Conservation (phyloP, 805 yeast species). For the Teunomyces lycoperdinae region DNA sequence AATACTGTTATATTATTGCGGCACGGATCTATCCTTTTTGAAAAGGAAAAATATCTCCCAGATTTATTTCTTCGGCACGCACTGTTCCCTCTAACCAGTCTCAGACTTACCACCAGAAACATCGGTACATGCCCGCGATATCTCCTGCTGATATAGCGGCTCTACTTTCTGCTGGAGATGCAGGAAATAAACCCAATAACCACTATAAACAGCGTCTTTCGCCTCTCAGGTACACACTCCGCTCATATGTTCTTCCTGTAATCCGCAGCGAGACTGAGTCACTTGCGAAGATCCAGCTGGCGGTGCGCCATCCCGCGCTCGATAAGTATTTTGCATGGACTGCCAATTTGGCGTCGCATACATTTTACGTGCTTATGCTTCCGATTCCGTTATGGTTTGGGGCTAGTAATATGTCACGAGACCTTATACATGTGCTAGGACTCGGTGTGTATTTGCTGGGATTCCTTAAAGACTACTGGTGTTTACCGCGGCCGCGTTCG, state of each 20-base stretch:
- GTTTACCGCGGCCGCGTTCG: constrained; percentile 88
- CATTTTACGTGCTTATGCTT: constrained; percentile 85
- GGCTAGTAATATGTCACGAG: constrained; percentile 52
- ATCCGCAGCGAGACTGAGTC: constrained; percentile 64
- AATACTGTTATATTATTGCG: not conserved
- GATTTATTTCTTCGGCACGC: not conserved
- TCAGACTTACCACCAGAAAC: constrained; percentile 4
- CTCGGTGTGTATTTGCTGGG: constrained; percentile 75
- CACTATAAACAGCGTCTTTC: constrained; percentile 64
- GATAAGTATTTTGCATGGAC: constrained; percentile 84
- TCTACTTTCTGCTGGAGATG: constrained; percentile 43
- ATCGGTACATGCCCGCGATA: constrained; percentile 4
- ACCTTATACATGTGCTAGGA: constrained; percentile 57
- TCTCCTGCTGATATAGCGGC: constrained; percentile 12
- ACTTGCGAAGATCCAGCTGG: constrained; percentile 55
- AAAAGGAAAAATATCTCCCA: not conserved
- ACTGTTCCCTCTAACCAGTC: not conserved
- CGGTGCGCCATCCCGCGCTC: constrained; percentile 44
- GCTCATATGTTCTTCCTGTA: constrained; percentile 52
- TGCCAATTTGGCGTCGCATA: constrained; percentile 89
- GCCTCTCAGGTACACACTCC: constrained; percentile 49
- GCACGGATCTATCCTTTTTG: not conserved
- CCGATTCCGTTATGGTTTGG: constrained; percentile 89
- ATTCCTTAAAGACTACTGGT: constrained; percentile 73
- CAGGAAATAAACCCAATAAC: constrained; percentile 67